A percentile compares a stretch with the other conserved stretches of the same genome.
Conservation (phyloP, 305 asterid species). For the Coffea humblotiana region DNA sequence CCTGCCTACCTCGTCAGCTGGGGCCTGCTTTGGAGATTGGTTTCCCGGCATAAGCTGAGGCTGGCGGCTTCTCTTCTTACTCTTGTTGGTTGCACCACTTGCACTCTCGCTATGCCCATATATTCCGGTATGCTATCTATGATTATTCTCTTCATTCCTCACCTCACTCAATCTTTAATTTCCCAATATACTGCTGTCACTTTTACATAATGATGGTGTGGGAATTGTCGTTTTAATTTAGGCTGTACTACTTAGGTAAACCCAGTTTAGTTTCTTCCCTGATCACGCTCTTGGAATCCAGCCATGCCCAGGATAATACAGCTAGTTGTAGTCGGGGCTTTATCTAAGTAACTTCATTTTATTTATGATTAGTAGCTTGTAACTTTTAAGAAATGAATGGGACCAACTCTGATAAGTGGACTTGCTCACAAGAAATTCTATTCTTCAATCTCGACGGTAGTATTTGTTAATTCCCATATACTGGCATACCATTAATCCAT, state of each 20-base stretch:
- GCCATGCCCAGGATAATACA: too few relatives aligned
- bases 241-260: too few relatives aligned
- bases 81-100: slow-evolving; percentile 67
- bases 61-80: slow-evolving; percentile 53
- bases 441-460: too few relatives aligned
- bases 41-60: slow-evolving; percentile 68
- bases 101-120: slow-evolving; percentile 81
- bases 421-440: not conserved
- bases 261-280: too few relatives aligned
- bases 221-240: not conserved
- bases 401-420: not conserved
- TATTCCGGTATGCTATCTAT: slow-evolving; percentile 50
- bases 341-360: not conserved
- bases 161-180: not conserved
- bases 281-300: too few relatives aligned
- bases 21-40: slow-evolving; percentile 75
- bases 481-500: not conserved
- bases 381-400: not conserved
- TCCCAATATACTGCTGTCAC: too few relatives aligned
- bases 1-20: slow-evolving; percentile 66
- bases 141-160: too few relatives aligned
- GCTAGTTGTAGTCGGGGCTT: too few relatives aligned
- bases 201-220: not conserved
- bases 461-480: not conserved
- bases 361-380: not conserved